These are phyloP conservation scores for Xylaria cubensis DNA, from an alignment of 495 filamentous ascomycete genomes.

Conservation along the genomic window DNA sequence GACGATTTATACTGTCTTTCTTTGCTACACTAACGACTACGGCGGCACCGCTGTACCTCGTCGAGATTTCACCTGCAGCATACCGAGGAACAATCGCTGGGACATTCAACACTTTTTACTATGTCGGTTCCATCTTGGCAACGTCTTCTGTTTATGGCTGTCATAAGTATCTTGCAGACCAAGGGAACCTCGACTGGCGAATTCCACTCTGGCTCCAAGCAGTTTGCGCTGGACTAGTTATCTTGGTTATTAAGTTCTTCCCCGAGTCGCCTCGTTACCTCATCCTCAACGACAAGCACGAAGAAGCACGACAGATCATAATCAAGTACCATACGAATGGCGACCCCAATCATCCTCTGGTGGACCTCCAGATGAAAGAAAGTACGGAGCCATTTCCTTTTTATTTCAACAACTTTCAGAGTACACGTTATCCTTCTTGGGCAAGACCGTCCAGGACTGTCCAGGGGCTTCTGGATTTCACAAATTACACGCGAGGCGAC, in stretches of 20 bases:
- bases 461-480: background rate
- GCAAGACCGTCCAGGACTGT: background rate
- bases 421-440: background rate
- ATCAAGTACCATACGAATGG: slow-evolving; percentile 66
- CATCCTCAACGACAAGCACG: slow-evolving; percentile 60
- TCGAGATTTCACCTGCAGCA: slow-evolving; percentile 75
- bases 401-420: background rate
- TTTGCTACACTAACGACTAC: slow-evolving; percentile 70
- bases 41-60: slow-evolving; percentile 76
- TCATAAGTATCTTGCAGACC: slow-evolving; percentile 44
- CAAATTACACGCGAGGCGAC: background rate
- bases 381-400: slow-evolving; percentile 11
- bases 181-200: slow-evolving; percentile 56
- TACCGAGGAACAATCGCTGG: slow-evolving; percentile 68
- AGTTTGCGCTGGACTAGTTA: slow-evolving; percentile 56
- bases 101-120: slow-evolving; percentile 63
- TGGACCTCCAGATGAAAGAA: slow-evolving; percentile 61
- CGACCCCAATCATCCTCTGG: slow-evolving; percentile 58
- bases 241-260: slow-evolving; percentile 46
- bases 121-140: slow-evolving; percentile 62
- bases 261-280: slow-evolving; percentile 53
- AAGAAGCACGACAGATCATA: slow-evolving; percentile 60
- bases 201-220: slow-evolving; percentile 70
- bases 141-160: slow-evolving; percentile 47
- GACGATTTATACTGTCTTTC: slow-evolving; percentile 79